These are phyloP conservation scores for Pestalotiopsis sp. DNA, from an alignment of 2,329 filamentous ascomycete genomes.

Conservation along the genomic window DNA sequence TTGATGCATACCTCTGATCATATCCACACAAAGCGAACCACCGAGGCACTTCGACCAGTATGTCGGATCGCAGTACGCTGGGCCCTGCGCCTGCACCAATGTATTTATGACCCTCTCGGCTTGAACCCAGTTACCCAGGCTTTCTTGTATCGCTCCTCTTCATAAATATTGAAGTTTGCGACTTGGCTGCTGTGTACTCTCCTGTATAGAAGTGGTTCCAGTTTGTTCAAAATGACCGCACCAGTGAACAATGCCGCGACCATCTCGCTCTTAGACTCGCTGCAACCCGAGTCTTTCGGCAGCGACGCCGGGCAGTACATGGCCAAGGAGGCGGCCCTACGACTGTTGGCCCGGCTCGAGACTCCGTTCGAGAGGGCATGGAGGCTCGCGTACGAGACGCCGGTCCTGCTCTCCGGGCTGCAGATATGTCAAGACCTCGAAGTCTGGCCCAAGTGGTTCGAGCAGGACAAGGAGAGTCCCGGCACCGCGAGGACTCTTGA, in stretches of 20 bases:
- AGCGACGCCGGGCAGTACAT: slow-evolving; percentile 21
- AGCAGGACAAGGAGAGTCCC: slow-evolving; percentile 4
- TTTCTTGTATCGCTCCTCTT: no score
- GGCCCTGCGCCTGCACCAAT: no score
- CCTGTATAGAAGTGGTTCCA: neutral
- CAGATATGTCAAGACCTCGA: slow-evolving; percentile 25
- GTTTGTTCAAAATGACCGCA: neutral
- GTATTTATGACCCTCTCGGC: no score
- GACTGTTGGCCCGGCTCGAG: slow-evolving; percentile 24
- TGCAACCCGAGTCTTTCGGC: neutral
- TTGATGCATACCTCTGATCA: no score
- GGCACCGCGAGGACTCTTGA: slow-evolving; percentile 22
- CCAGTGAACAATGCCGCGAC: neutral
- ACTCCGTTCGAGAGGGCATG: slow-evolving; percentile 22
- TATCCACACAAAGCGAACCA: no score
- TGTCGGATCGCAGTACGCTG: no score
- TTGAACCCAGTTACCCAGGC: no score
- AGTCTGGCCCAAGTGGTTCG: slow-evolving; percentile 25
- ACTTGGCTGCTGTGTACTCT: neutral
- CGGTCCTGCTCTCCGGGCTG: slow-evolving; percentile 23
- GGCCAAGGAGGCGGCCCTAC: slow-evolving; percentile 21
- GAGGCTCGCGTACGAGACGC: slow-evolving; percentile 21
- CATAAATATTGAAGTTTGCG: neutral
- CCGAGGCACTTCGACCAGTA: no score
- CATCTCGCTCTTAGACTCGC: neutral